These are phyloP conservation scores for Choanephora cucurbitarum DNA, from an alignment of 371 early-diverging fungal species.

Conservation along the genomic window DNA sequence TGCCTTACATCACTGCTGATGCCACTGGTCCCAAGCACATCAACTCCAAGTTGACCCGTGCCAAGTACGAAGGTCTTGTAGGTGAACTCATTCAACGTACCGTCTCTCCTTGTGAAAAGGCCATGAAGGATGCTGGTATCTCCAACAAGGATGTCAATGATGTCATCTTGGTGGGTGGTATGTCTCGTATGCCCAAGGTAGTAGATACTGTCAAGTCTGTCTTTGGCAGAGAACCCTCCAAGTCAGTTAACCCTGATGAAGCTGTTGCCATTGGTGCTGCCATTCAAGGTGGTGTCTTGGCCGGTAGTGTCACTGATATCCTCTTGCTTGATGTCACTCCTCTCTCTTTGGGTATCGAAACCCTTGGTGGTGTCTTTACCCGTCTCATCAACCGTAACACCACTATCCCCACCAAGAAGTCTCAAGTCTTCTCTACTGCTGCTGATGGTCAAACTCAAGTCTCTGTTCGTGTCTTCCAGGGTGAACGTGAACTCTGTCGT, in stretches of 20 bases:
- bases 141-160: conserved; percentile 81
- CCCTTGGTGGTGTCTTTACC: conserved; percentile 93
- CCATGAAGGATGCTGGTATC: conserved; percentile 91
- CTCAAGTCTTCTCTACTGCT: conserved; percentile 96
- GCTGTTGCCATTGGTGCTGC: conserved; percentile 98
- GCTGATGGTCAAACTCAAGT: conserved; percentile 97
- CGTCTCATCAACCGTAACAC: conserved; percentile 95
- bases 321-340: conserved; percentile 96
- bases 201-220: conserved; percentile 85
- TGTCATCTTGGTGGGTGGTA: conserved; percentile 98
- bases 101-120: conserved; percentile 91
- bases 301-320: conserved; percentile 87
- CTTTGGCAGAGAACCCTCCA: conserved; percentile 86
- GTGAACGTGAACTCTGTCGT: conserved; percentile 91
- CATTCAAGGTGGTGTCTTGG: conserved; percentile 88
- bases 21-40: conserved; percentile 94
- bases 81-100: conserved; percentile 84
- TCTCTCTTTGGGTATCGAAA: conserved; percentile 95
- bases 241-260: conserved; percentile 95
- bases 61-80: conserved; percentile 87
- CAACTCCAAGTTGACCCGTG: conserved; percentile 83
- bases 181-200: conserved; percentile 97
- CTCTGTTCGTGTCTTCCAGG: conserved; percentile 96
- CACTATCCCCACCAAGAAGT: conserved; percentile 97
- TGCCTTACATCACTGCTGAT: conserved; percentile 90